phyloP scores from a whole-genome alignment of 2,329 filamentous ascomycete genomes.

The Lachnellula arida region DNA sequence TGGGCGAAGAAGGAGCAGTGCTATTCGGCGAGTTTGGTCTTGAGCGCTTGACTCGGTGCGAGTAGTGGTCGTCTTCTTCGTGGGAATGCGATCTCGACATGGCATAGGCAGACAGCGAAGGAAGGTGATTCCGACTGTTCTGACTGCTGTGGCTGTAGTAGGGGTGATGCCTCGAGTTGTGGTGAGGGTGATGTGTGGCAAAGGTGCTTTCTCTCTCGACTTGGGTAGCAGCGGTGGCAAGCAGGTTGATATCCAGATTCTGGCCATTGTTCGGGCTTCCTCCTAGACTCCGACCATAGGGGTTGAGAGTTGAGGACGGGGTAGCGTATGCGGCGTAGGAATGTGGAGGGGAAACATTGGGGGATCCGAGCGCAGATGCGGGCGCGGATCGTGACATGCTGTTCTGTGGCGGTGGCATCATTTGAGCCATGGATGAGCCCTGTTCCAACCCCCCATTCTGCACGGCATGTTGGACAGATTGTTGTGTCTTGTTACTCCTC shows the following conservation, averaged over 20 bases:
- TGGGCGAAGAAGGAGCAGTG: constrained; percentile 91
- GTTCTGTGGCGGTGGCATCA: constrained; percentile 78
- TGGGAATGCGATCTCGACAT: constrained; percentile 88
- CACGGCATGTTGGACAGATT: constrained; percentile 42
- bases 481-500: constrained; percentile 76
- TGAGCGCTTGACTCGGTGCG: constrained; percentile 78
- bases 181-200: constrained; percentile 30
- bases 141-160: constrained; percentile 37
- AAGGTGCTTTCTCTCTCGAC: constrained; percentile 52
- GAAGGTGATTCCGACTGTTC: constrained; percentile 43
- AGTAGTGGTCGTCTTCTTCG: constrained; percentile 73
- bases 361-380: constrained; percentile 80
- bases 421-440: constrained; percentile 47
- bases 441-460: constrained; percentile 48
- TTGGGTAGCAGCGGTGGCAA: constrained; percentile 57
- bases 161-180: constrained; percentile 48
- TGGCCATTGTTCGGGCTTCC: constrained; percentile 36
- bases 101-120: constrained; percentile 72
- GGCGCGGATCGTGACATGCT: constrained; percentile 86
- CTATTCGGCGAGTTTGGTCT: constrained; percentile 92
- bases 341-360: constrained; percentile 92
- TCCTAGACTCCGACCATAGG: constrained; percentile 43
- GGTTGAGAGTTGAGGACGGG: constrained; percentile 42
- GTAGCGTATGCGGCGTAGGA: constrained; percentile 70
- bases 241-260: constrained; percentile 50